A percentile compares a stretch with the other conserved stretches of the same genome.
Evolutionary conservation across 352 stramenopile species (phyloP).

Genomic region (Thalassiosira mediterranea): DNA sequence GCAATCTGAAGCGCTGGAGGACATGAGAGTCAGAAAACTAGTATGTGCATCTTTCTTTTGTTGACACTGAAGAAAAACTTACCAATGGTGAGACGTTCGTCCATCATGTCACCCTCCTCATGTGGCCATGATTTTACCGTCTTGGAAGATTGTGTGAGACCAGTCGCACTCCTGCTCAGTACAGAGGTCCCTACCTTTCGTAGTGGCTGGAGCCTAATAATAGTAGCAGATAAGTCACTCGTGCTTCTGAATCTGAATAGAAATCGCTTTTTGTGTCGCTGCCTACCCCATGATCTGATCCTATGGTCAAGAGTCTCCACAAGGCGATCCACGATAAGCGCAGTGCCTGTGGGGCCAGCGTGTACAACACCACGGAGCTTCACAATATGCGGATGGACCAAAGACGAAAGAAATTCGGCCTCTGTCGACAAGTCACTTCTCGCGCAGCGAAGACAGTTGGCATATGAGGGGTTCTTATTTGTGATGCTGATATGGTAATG

Average conservation of each 20-base stretch:
- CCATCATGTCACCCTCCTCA: conserved; percentile 2
- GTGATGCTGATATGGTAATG: conserved; percentile 10
- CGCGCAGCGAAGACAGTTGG: background rate
- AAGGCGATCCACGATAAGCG: conserved; percentile 42
- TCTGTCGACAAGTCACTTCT: conserved; percentile 58
- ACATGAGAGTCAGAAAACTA: background rate
- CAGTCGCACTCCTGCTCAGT: no score
- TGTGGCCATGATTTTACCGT: no score
- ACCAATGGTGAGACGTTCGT: conserved; percentile 30
- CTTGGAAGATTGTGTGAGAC: no score
- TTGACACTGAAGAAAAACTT: background rate
- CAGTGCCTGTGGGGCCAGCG: conserved; percentile 8
- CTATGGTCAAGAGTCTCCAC: conserved; percentile 32
- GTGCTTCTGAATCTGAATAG: background rate
- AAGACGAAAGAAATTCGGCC: conserved; percentile 46
- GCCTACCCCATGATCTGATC: conserved; percentile 35
- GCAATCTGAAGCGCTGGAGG: conserved; percentile 44
- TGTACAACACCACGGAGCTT: conserved; percentile 52
- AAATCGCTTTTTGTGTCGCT: conserved; percentile 9
- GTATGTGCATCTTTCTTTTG: background rate
- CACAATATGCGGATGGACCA: conserved; percentile 71
- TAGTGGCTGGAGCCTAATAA: background rate
- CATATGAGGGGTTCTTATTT: background rate
- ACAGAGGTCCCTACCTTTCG: no score
- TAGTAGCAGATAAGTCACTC: background rate